phyloP scores from a whole-genome alignment of 129 eudicot species.

The Centaurea solstitialis region DNA sequence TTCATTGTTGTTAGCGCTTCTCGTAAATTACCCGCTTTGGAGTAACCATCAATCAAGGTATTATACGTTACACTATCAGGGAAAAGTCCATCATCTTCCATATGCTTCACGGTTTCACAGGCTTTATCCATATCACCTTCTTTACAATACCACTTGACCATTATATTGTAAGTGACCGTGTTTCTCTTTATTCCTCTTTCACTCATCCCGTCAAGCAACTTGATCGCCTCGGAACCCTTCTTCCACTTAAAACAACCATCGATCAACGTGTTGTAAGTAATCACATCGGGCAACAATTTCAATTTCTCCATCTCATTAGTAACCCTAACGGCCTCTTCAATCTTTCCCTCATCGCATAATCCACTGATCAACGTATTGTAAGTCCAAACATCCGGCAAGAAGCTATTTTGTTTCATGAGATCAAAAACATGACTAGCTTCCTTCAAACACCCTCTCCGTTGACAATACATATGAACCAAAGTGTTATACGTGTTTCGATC shows the following conservation, averaged over 20 bases:
- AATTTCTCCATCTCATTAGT: conserved; percentile 54
- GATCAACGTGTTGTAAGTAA: conserved; percentile 78
- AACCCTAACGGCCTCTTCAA: conserved; percentile 66
- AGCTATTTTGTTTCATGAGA: conserved; percentile 62
- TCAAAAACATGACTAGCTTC: conserved; percentile 68
- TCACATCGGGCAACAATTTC: conserved; percentile 69
- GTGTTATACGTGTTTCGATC: conserved; percentile 73
- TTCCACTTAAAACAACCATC: conserved; percentile 56
- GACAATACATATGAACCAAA: conserved; percentile 70
- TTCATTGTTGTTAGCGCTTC: conserved; percentile 62
- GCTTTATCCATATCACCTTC: conserved; percentile 79
- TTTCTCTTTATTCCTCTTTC: conserved; percentile 57
- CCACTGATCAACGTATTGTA: conserved; percentile 68
- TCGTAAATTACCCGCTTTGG: conserved; percentile 58
- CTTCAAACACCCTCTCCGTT: conserved; percentile 57
- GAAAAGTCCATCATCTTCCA: conserved; percentile 58
- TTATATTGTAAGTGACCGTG: conserved; percentile 63
- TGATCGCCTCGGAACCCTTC: conserved; percentile 43
- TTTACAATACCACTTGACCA: conserved; percentile 72
- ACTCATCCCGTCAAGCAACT: conserved; percentile 69
- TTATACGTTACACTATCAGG: conserved; percentile 78
- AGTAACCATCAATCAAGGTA: conserved; percentile 65
- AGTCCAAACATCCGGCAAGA: conserved; percentile 81
- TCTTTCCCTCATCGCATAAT: conserved; percentile 54
- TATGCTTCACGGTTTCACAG: conserved; percentile 37